Conservation (phyloP, 1,139 yeast genomes). For the Saccharomyces hybrid region DNA sequence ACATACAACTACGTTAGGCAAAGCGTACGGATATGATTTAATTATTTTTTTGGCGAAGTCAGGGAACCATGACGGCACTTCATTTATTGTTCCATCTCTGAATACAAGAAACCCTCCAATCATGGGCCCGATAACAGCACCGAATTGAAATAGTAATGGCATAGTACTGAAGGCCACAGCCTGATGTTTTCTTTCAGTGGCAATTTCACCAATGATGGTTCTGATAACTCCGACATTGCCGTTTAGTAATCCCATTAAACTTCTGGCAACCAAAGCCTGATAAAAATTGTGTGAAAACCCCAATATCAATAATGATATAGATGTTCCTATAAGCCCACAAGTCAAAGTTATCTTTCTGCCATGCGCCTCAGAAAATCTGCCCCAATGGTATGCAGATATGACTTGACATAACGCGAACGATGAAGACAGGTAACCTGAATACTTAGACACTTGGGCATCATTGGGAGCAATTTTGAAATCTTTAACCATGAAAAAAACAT, state of each 20-base stretch:
- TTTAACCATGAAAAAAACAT: constrained; percentile 56
- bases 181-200: constrained; percentile 49
- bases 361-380: constrained; percentile 43
- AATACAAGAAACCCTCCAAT: constrained; percentile 42
- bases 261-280: constrained; percentile 46
- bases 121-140: constrained; percentile 52
- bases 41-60: constrained; percentile 30
- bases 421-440: constrained; percentile 54
- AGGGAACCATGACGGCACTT: constrained; percentile 11
- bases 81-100: constrained; percentile 28
- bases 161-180: constrained; percentile 54
- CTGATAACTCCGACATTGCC: constrained; percentile 58
- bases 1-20: constrained; percentile 53
- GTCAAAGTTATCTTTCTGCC: constrained; percentile 54
- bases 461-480: constrained; percentile 47
- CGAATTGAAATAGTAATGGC: constrained; percentile 56
- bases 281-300: constrained; percentile 47
- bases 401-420: constrained; percentile 49
- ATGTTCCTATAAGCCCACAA: constrained; percentile 46
- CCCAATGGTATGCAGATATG: constrained; percentile 53
- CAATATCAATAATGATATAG: constrained; percentile 41
- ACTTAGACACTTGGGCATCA: constrained; percentile 47
- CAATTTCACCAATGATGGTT: constrained; percentile 55
- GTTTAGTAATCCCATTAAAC: constrained; percentile 49
- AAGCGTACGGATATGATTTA: constrained; percentile 47